These are phyloP conservation scores for Bryoerythrophyllum caledonicum DNA, from an alignment of 225 moss, liverwort and hornwort species.

Conservation along the genomic window DNA sequence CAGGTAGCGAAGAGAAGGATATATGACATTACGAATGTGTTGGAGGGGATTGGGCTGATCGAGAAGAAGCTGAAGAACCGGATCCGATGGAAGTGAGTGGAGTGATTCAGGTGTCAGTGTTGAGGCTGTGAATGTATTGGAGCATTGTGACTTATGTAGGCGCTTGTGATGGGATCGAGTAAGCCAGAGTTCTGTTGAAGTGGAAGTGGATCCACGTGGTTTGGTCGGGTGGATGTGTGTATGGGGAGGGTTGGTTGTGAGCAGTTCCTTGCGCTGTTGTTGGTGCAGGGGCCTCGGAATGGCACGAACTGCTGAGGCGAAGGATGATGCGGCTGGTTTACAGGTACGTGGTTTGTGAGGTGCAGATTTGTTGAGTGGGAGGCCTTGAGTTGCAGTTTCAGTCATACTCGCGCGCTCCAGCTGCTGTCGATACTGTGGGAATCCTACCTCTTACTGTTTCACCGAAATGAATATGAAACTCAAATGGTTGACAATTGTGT, in stretches of 20 bases:
- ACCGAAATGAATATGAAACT: neutral
- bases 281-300: constrained; percentile 66
- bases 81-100: constrained; percentile 80
- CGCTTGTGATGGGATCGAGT: neutral
- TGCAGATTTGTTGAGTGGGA: neutral
- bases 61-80: constrained; percentile 89
- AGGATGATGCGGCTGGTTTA: constrained; percentile 55
- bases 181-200: neutral
- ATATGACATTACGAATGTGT: constrained; percentile 85
- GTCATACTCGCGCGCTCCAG: neutral
- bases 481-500: neutral
- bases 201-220: neutral
- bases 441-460: neutral
- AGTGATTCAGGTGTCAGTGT: neutral
- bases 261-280: neutral
- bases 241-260: neutral
- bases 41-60: constrained; percentile 87
- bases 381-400: neutral
- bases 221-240: neutral
- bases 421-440: neutral
- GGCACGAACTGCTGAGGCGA: constrained; percentile 58
- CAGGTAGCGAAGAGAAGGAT: constrained; percentile 86
- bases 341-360: constrained; percentile 46
- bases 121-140: neutral
- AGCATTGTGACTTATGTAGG: neutral